A percentile compares a stretch with the other conserved stretches of the same genome.
Conservation (phyloP, 2,329 filamentous ascomycete genomes). For the Laburnicola sp. region DNA sequence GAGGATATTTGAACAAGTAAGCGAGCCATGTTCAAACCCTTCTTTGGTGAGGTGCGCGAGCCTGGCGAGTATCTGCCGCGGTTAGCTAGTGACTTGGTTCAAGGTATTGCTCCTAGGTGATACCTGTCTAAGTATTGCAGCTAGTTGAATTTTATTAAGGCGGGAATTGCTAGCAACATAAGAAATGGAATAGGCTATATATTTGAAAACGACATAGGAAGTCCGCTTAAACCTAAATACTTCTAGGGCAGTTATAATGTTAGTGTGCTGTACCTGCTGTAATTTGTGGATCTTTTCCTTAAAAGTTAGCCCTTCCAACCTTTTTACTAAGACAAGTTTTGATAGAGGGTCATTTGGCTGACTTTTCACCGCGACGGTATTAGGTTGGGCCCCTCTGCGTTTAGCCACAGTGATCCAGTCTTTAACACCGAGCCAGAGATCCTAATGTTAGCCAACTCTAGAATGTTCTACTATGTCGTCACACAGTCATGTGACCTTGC, state of each 20-base stretch:
- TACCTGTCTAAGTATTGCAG: constrained; percentile 14
- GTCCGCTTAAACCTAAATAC: constrained; percentile 8
- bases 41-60: not conserved
- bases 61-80: constrained; percentile 5
- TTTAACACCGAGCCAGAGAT: constrained; percentile 9
- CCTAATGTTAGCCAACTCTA: too few species aligned
- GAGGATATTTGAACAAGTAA: constrained; percentile 34
- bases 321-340: constrained; percentile 7
- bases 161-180: constrained; percentile 10
- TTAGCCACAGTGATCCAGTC: constrained; percentile 12
- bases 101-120: constrained; percentile 1
- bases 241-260: constrained; percentile 9
- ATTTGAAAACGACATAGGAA: constrained; percentile 10
- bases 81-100: constrained; percentile 5
- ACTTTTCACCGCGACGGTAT: constrained; percentile 5
- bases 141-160: constrained; percentile 11
- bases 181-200: constrained; percentile 14
- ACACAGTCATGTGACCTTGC: too few species aligned
- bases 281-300: constrained; percentile 5
- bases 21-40: constrained; percentile 25
- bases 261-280: constrained; percentile 3
- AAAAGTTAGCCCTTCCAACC: constrained; percentile 2
- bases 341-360: constrained; percentile 3
- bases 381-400: constrained; percentile 7
- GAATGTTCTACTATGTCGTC: too few species aligned